Conservation (phyloP, 176 grass and related monocot species). For the Thinopyrum elongatum region DNA sequence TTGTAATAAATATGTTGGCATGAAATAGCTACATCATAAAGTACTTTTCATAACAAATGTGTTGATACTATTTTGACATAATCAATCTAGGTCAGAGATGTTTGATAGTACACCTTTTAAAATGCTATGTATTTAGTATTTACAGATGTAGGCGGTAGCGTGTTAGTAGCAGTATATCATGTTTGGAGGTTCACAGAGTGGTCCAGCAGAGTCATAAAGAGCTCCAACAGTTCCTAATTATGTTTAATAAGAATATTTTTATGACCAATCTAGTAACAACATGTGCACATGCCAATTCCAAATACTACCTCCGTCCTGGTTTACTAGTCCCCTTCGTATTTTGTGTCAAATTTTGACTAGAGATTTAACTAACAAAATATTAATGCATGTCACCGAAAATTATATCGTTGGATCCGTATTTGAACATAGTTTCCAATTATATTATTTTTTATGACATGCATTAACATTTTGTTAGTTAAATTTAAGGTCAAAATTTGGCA, state of each 20-base stretch:
- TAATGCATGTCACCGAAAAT: no score
- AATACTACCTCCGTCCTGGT: no score
- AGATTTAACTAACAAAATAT: no score
- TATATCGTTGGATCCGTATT: no score
- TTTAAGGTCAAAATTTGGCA: no score
- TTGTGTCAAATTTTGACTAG: no score
- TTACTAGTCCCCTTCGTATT: no score
- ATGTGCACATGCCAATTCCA: not conserved
- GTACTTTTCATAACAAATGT: not conserved
- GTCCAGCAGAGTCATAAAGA: not conserved
- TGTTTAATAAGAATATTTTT: not conserved
- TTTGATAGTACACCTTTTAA: not conserved
- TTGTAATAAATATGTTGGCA: not conserved
- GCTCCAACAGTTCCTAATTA: not conserved
- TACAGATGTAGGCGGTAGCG: not conserved
- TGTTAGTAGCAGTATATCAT: slow-evolving; percentile 17
- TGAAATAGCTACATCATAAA: not conserved
- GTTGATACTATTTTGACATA: not conserved
- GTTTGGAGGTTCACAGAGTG: not conserved
- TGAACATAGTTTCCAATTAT: no score
- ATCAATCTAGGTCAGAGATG: not conserved
- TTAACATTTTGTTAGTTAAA: no score
- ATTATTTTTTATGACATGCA: no score
- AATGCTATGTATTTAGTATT: not conserved
- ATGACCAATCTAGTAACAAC: not conserved